Evolutionary conservation across 192 early-diverging fungal species (phyloP).

Genomic region (Coemansia sp.): DNA sequence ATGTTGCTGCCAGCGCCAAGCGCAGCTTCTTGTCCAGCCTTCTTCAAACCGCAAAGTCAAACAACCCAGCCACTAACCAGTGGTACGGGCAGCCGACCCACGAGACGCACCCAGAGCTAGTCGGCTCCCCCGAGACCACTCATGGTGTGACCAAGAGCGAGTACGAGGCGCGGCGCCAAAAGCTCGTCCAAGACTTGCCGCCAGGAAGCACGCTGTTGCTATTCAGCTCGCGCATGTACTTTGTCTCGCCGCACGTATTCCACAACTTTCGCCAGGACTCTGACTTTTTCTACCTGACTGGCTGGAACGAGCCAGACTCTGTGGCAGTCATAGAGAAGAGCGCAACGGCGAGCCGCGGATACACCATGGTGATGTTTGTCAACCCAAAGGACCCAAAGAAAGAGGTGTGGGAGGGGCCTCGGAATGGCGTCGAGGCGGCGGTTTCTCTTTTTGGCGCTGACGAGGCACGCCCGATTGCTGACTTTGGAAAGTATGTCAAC

Average conservation of each 20-base stretch:
- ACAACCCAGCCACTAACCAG: conserved; percentile 38
- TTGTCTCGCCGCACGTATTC: conserved; percentile 87
- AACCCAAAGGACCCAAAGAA: conserved; percentile 67
- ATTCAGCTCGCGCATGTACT: conserved; percentile 73
- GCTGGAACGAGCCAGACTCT: conserved; percentile 91
- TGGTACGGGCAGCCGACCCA: conserved; percentile 77
- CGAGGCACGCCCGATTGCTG: conserved; percentile 49
- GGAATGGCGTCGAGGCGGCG: conserved; percentile 77
- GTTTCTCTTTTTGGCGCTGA: conserved; percentile 78
- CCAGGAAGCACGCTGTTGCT: conserved; percentile 66
- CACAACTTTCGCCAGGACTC: conserved; percentile 93
- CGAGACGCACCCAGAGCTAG: conserved; percentile 78
- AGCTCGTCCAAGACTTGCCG: conserved; percentile 61
- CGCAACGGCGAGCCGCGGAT: conserved; percentile 47
- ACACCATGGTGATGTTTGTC: conserved; percentile 86
- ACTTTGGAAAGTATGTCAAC: conserved; percentile 17
- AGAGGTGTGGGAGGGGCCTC: conserved; percentile 92
- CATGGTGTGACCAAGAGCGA: conserved; percentile 74
- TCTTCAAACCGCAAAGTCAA: conserved; percentile 40
- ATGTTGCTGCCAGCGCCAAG: not conserved
- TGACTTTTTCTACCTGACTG: conserved; percentile 84
- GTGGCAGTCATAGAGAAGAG: conserved; percentile 65
- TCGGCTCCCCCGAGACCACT: conserved; percentile 73
- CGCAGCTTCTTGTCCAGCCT: conserved; percentile 30
- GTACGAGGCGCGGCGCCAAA: conserved; percentile 70